These are phyloP conservation scores for Firmiana major DNA, from an alignment of 345 rosid genomes.

Conservation along the genomic window DNA sequence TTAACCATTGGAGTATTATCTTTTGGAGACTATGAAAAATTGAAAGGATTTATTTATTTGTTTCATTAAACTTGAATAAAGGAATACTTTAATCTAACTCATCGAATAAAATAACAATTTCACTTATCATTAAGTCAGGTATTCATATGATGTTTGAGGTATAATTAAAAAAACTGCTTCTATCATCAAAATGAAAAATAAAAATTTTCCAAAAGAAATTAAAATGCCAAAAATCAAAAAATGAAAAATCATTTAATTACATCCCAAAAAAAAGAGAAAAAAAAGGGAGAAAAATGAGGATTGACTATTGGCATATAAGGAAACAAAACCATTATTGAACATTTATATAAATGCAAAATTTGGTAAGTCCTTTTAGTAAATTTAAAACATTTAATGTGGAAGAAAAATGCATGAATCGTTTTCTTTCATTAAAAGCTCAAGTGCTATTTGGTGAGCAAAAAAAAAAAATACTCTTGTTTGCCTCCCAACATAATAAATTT, in stretches of 20 bases:
- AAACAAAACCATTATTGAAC: background rate
- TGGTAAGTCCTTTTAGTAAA: background rate
- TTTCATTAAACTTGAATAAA: no score
- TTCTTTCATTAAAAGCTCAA: constrained; percentile 21
- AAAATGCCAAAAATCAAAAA: no score
- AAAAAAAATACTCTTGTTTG: constrained; percentile 11
- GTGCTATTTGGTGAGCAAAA: constrained; percentile 6
- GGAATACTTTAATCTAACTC: background rate
- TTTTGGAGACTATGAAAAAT: no score
- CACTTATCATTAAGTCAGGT: no score
- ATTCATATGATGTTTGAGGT: no score
- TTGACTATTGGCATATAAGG: background rate
- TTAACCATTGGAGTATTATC: no score
- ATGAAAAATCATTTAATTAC: no score
- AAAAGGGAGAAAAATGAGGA: background rate
- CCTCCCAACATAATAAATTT: constrained; percentile 25
- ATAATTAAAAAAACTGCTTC: background rate
- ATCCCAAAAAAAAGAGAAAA: no score
- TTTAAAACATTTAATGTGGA: constrained; percentile 5
- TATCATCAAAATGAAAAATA: no score
- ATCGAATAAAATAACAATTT: no score
- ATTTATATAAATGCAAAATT: background rate
- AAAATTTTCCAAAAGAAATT: no score
- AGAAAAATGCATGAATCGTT: background rate
- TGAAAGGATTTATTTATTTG: no score